Evolutionary conservation across 2,329 filamentous ascomycete species (phyloP).

Genomic region (Madurella mycetomatis): DNA sequence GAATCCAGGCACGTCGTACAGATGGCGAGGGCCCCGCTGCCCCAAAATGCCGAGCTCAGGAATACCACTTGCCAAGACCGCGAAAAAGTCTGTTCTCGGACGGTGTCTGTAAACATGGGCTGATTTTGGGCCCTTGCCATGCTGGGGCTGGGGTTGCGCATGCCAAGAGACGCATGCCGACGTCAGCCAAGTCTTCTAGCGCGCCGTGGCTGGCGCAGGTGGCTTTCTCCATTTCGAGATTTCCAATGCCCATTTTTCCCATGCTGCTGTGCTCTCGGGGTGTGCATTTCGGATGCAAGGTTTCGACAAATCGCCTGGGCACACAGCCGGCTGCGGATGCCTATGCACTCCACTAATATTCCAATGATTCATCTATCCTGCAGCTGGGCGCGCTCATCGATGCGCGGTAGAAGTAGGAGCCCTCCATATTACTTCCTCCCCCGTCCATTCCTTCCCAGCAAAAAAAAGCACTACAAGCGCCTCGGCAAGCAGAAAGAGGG

Average conservation of each 20-base stretch:
- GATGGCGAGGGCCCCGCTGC: neutral
- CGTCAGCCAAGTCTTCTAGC: slow-evolving; percentile 22
- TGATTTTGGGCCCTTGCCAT: slow-evolving; percentile 20
- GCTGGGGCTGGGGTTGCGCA: slow-evolving; percentile 4
- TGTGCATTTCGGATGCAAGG: neutral
- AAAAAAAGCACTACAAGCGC: too few relatives aligned
- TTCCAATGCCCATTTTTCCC: slow-evolving; percentile 12
- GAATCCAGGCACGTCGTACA: neutral
- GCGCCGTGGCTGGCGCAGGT: slow-evolving; percentile 6
- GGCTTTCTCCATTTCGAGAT: slow-evolving; percentile 14
- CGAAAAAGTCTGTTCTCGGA: slow-evolving; percentile 15
- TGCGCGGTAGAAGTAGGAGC: neutral
- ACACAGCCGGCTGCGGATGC: neutral
- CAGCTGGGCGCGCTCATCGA: slow-evolving; percentile 2
- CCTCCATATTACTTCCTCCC: neutral
- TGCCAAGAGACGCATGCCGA: slow-evolving; percentile 13
- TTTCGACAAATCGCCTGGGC: slow-evolving; percentile 9
- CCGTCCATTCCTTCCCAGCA: neutral
- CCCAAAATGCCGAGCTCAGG: neutral
- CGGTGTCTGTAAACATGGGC: slow-evolving; percentile 11
- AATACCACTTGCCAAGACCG: neutral
- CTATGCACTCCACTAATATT: neutral
- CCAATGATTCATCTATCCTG: neutral
- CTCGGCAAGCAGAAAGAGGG: neutral
- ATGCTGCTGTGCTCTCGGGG: neutral